Evolutionary conservation across 495 filamentous ascomycete genomes (phyloP).

Genomic region (Penicillium odoratum): DNA sequence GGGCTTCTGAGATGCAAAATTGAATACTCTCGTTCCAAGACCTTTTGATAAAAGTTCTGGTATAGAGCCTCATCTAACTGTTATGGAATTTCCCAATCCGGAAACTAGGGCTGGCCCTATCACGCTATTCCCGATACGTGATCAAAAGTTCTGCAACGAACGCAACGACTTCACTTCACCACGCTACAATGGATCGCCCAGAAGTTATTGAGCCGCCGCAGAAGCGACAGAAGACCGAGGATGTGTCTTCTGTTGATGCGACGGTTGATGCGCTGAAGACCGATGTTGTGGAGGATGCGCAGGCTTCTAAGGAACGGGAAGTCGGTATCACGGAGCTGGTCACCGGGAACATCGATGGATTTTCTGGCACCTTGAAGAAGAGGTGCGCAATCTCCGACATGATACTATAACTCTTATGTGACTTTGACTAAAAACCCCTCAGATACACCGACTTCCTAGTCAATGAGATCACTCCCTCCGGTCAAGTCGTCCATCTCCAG

Average conservation of each 20-base stretch:
- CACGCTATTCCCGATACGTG: conserved; percentile 24
- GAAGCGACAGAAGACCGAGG: conserved; percentile 46
- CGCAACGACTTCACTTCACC: conserved; percentile 7
- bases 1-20: no score
- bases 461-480: conserved; percentile 81
- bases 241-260: conserved; percentile 21
- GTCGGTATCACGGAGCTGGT: conserved; percentile 61
- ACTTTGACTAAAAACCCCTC: conserved; percentile 6
- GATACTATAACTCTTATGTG: not conserved
- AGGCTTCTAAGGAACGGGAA: conserved; percentile 44
- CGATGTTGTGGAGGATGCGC: conserved; percentile 24
- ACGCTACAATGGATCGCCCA: conserved; percentile 37
- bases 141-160: conserved; percentile 23
- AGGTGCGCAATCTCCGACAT: conserved; percentile 37
- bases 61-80: not conserved
- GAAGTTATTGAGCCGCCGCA: conserved; percentile 44
- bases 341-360: conserved; percentile 47
- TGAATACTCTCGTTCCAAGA: no score
- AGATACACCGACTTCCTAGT: conserved; percentile 96
- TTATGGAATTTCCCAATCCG: conserved; percentile 16
- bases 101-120: conserved; percentile 26
- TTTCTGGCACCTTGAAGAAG: conserved; percentile 58
- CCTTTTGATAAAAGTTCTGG: not conserved
- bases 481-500: conserved; percentile 74
- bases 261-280: conserved; percentile 14